Conservation (phyloP, 164 flowering plant genomes). For the Santalum album region DNA sequence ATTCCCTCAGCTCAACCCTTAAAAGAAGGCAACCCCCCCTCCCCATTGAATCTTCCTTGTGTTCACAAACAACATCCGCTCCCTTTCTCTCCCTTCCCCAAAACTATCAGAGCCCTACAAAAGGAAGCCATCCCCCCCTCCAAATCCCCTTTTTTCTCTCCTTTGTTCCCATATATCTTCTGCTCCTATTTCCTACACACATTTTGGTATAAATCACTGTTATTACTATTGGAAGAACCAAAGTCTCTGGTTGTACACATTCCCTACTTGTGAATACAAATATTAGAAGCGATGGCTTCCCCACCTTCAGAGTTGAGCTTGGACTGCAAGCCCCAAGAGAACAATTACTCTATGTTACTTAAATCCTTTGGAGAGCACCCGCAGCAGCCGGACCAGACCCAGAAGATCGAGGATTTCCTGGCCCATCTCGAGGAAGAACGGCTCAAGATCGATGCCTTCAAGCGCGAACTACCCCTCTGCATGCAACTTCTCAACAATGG, state of each 20-base stretch:
- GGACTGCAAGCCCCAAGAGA: conserved; percentile 62
- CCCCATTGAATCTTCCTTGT: conserved; percentile 61
- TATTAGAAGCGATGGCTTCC: conserved; percentile 41
- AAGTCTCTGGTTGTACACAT: background rate
- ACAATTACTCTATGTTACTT: conserved; percentile 46
- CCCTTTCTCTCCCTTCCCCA: conserved; percentile 21
- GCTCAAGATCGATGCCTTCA: conserved; percentile 80
- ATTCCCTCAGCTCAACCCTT: conserved; percentile 62
- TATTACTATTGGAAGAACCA: background rate
- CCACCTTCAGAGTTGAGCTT: conserved; percentile 65
- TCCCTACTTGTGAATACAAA: too few relatives aligned
- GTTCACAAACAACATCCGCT: conserved; percentile 51
- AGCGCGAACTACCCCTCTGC: conserved; percentile 89
- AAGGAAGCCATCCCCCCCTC: conserved; percentile 11
- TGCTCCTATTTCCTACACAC: conserved; percentile 7
- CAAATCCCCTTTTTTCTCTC: conserved; percentile 12
- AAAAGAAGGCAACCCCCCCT: conserved; percentile 49
- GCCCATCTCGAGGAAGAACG: conserved; percentile 72
- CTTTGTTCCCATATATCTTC: conserved; percentile 13
- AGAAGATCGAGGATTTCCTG: conserved; percentile 69
- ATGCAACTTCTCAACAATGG: conserved; percentile 83
- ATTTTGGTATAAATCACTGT: background rate
- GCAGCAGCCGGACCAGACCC: conserved; percentile 34
- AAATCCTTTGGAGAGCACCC: conserved; percentile 53
- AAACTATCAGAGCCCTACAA: conserved; percentile 15